Base-by-base conservation (phyloP, 2,329 filamentous ascomycete genomes). In the Chaetomium sp. region DNA sequence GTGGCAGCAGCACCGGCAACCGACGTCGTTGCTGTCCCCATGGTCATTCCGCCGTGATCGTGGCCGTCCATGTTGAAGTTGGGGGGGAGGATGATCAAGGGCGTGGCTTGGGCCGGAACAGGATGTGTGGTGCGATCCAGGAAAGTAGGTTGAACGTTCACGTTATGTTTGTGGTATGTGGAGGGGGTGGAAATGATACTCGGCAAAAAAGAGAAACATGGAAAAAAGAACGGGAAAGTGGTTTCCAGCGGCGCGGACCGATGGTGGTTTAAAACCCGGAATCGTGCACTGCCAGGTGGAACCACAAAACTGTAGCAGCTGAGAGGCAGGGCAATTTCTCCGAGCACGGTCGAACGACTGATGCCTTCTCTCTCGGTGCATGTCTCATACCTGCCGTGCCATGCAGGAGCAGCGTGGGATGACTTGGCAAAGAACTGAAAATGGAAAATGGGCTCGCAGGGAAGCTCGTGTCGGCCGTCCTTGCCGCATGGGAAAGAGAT, bases 11-110 rank as follows among this genome's bases (percentile, higher is more conserved):
- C 59, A 7, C 51, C 63, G 1, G 61, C 55, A 4, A 64, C 51
- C 5, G 66, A 54, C 9, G 49, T 55, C 7, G 70, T 72, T 19
- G 66, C 47, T 1, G 69, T 67, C 1, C 68, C 57, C 67, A 70
- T 69, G 31, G 49, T 31, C 65, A 70, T 68, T 21, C 33, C 35
- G 12, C 57, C 63, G 58, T 65, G 66, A 10, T 66, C 27, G 31
- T 38, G 38, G 54, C 65, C 57, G 19, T 66, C 38, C 66, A 56
- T 49, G 27, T 16, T 35, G 51, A 47, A 3, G 19, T 31, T 10
- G 19, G 10, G 31, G 27, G 27, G 3, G 0, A 21, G 7, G 6
- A 19, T n/a, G n/a, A 7, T 29, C 27, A 31, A n/a, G 16, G 21
- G 27, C 31, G 21, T 5, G 38, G 38, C 7, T 42, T 42, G 16